These are phyloP conservation scores for Colletotrichum sp. DNA, from an alignment of 2,329 filamentous ascomycete genomes.

Conservation along the genomic window DNA sequence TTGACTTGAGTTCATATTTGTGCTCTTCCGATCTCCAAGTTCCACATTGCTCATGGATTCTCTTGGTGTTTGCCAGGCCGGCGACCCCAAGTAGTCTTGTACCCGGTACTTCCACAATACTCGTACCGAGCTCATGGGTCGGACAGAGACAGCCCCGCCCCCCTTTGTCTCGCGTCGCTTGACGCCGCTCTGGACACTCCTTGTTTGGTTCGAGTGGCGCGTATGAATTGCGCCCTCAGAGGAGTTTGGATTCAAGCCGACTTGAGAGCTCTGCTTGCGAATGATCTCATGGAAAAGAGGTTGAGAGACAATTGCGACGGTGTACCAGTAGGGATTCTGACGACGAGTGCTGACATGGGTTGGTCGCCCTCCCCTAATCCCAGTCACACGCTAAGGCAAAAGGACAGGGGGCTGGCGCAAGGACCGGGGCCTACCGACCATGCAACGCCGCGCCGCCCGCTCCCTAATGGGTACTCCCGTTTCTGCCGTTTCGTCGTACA, in stretches of 20 bases:
- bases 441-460: slow-evolving; percentile 21
- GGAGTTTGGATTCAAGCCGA: not conserved
- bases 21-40: too few relatives aligned
- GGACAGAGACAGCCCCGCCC: slow-evolving; percentile 18
- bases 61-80: not conserved
- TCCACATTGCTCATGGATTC: slow-evolving; percentile 16
- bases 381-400: slow-evolving; percentile 6
- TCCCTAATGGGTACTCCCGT: slow-evolving; percentile 24
- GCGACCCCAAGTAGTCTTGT: not conserved
- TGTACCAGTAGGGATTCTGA: not conserved
- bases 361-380: not conserved
- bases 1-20: too few relatives aligned
- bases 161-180: slow-evolving; percentile 12
- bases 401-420: slow-evolving; percentile 12
- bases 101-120: slow-evolving; percentile 5
- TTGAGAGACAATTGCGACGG: not conserved
- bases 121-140: slow-evolving; percentile 20
- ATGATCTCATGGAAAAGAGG: not conserved
- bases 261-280: not conserved
- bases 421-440: slow-evolving; percentile 19
- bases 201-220: not conserved
- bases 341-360: not conserved
- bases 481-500: slow-evolving; percentile 19
- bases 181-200: not conserved
- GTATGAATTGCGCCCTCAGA: not conserved